Conservation (phyloP, 83 land plant species). For the Picea engelmannii region DNA sequence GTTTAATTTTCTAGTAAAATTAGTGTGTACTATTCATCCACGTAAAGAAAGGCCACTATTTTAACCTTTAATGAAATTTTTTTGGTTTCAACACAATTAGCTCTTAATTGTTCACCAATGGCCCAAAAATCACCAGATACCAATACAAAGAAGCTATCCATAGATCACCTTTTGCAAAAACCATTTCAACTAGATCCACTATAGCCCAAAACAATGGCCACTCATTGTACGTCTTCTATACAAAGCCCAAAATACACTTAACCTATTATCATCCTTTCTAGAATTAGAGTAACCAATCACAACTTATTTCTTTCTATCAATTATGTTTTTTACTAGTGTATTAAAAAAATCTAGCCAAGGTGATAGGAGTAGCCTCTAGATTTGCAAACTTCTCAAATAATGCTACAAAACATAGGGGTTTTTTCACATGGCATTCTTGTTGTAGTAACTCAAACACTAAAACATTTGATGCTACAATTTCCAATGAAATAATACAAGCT, state of each 20-base stretch:
- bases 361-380: too few species aligned
- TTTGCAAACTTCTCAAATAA: too few species aligned
- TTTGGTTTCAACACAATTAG: slow-evolving; percentile 66
- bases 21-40: neutral
- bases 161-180: slow-evolving; percentile 54
- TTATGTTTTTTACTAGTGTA: too few species aligned
- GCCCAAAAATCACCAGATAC: slow-evolving; percentile 59
- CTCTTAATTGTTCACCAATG: slow-evolving; percentile 64
- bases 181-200: slow-evolving; percentile 56
- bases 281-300: too few species aligned
- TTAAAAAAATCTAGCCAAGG: too few species aligned
- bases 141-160: slow-evolving; percentile 77
- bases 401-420: slow-evolving; percentile 19
- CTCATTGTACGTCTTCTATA: slow-evolving; percentile 61
- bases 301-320: too few species aligned
- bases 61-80: slow-evolving; percentile 66
- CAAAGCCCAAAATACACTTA: too few species aligned
- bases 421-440: too few species aligned
- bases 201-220: slow-evolving; percentile 96
- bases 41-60: neutral
- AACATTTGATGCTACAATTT: too few species aligned
- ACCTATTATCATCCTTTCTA: too few species aligned
- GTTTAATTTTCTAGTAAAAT: neutral
- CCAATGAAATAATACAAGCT: too few species aligned
- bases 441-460: too few species aligned